phyloP scores from a whole-genome alignment of 306 rosid species.

The Mimosa pudica region DNA sequence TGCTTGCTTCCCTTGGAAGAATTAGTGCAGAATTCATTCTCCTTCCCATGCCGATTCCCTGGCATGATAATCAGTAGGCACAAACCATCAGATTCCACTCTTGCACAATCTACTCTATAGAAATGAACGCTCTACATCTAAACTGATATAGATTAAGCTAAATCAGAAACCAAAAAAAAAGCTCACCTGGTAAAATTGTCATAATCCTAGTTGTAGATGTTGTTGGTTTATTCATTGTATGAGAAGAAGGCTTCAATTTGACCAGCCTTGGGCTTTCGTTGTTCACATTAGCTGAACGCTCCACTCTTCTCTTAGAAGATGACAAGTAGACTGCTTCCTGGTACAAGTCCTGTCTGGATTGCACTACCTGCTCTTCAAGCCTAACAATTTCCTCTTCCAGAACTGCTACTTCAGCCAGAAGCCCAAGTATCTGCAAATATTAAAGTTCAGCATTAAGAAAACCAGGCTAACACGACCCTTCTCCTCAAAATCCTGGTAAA shows the following conservation, averaged over 20 bases:
- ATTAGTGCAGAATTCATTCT: constrained; percentile 52
- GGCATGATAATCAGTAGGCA: constrained; percentile 32
- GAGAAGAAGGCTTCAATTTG: constrained; percentile 50
- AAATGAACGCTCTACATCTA: constrained; percentile 26
- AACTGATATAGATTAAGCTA: neutral
- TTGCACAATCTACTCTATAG: neutral
- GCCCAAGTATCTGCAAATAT: constrained; percentile 62
- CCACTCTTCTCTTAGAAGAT: constrained; percentile 63
- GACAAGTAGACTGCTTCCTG: constrained; percentile 87
- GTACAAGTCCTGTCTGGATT: constrained; percentile 81
- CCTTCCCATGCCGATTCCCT: constrained; percentile 74
- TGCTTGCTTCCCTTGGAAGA: constrained; percentile 47
- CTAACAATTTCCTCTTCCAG: constrained; percentile 96
- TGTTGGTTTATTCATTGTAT: constrained; percentile 34
- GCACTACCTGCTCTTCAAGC: constrained; percentile 81
- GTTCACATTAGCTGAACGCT: constrained; percentile 41
- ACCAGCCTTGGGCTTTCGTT: constrained; percentile 49
- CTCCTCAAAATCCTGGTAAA: constrained; percentile 12
- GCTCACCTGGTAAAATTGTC: constrained; percentile 50
- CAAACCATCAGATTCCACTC: constrained; percentile 27
- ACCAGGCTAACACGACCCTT: neutral
- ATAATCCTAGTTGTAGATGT: constrained; percentile 27
- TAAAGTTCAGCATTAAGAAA: constrained; percentile 20
- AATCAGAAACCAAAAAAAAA: constrained; percentile 17
- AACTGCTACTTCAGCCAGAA: constrained; percentile 96